Conservation (phyloP, 2,329 filamentous ascomycete genomes). For the Epicoccum nigrum region DNA sequence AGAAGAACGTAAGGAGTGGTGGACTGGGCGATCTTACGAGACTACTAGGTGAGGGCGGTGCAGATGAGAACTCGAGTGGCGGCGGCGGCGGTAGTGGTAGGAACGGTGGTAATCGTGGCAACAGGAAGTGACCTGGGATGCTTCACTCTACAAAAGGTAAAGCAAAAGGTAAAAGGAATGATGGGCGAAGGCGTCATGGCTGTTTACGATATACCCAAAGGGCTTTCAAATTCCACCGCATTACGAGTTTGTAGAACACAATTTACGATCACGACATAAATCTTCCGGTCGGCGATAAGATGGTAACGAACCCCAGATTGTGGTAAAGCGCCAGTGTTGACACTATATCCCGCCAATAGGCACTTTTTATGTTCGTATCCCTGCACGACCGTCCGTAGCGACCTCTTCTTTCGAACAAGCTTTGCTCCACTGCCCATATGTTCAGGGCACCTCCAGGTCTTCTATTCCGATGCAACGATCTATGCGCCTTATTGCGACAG, state of each 20-base stretch:
- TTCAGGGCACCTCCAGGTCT: neutral
- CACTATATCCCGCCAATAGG: neutral
- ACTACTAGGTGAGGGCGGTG: slow-evolving; percentile 40
- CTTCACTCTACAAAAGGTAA: neutral
- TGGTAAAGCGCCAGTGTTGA: neutral
- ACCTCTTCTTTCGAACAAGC: slow-evolving; percentile 13
- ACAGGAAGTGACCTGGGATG: neutral
- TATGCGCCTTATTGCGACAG: slow-evolving; percentile 3
- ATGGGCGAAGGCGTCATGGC: neutral
- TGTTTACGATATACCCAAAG: slow-evolving; percentile 1
- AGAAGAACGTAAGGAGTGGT: slow-evolving; percentile 51
- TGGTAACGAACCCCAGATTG: neutral
- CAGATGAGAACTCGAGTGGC: neutral
- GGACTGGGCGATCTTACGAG: slow-evolving; percentile 52
- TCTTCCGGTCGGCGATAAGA: slow-evolving; percentile 2
- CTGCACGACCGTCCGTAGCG: slow-evolving; percentile 10
- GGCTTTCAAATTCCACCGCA: neutral
- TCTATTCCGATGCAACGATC: neutral
- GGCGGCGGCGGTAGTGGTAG: neutral
- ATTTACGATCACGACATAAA: slow-evolving; percentile 9
- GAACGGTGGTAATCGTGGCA: neutral
- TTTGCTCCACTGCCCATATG: slow-evolving; percentile 8
- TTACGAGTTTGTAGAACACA: neutral
- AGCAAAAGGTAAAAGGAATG: neutral
- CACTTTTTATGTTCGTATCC: neutral